These are phyloP conservation scores for Trebouxiophyceae sp. DNA, from an alignment of 163 green algal species.

Conservation along the genomic window DNA sequence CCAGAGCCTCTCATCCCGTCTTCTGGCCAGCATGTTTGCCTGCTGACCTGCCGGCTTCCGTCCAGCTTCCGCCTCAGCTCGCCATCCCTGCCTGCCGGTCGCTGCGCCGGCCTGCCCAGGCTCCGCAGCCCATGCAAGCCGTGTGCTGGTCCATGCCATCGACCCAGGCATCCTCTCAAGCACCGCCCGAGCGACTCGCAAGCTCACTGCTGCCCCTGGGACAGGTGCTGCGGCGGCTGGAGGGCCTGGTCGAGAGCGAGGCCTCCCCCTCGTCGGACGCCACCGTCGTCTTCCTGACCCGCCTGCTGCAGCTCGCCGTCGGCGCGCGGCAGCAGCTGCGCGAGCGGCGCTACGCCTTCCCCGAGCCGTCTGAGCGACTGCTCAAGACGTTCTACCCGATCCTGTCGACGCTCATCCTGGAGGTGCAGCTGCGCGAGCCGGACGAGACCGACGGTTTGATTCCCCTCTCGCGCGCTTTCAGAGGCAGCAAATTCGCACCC, in stretches of 20 bases:
- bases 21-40: too few relatives aligned
- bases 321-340: conserved; percentile 30
- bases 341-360: conserved; percentile 29
- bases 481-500: too few relatives aligned
- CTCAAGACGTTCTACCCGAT: conserved; percentile 48
- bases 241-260: conserved; percentile 18
- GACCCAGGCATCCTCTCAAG: too few relatives aligned
- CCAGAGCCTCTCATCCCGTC: too few relatives aligned
- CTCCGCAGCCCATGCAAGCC: too few relatives aligned
- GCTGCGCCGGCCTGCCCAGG: too few relatives aligned
- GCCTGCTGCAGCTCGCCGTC: conserved; percentile 52
- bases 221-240: conserved; percentile 31
- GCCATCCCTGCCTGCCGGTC: too few relatives aligned
- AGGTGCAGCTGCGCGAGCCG: conserved; percentile 19
- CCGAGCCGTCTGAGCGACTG: conserved; percentile 31
- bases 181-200: too few relatives aligned
- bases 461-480: too few relatives aligned
- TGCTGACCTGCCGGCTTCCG: too few relatives aligned
- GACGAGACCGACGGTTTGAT: conserved; percentile 3
- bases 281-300: conserved; percentile 46
- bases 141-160: too few relatives aligned
- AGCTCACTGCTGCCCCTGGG: conserved; percentile 1
- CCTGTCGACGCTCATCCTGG: conserved; percentile 35
- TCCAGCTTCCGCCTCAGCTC: too few relatives aligned
- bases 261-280: conserved; percentile 33